phyloP scores from a whole-genome alignment of 306 rosid species.

The Acacia crassicarpa region DNA sequence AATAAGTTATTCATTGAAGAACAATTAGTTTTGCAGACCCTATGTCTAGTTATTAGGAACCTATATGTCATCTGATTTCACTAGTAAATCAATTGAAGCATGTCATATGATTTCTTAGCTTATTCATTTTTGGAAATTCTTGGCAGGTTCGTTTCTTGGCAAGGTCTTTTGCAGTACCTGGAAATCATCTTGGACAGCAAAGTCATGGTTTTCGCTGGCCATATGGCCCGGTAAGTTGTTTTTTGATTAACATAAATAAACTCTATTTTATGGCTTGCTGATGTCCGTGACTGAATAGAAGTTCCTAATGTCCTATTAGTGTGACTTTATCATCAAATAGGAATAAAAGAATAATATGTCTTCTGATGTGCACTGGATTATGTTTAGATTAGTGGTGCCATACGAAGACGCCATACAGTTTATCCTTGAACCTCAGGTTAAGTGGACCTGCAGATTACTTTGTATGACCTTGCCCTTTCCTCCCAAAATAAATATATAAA shows the following conservation, averaged over 20 bases:
- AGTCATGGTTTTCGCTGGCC: conserved; percentile 98
- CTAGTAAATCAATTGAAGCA: conserved; percentile 16
- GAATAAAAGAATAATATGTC: neutral
- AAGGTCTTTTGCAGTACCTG: conserved; percentile 88
- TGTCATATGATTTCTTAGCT: conserved; percentile 23
- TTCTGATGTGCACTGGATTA: conserved; percentile 17
- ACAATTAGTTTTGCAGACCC: neutral
- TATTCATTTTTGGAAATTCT: conserved; percentile 28
- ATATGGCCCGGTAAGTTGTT: conserved; percentile 85
- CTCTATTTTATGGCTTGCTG: neutral
- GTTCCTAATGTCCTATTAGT: conserved; percentile 8
- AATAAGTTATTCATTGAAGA: conserved; percentile 17
- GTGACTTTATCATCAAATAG: neutral
- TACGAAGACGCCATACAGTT: conserved; percentile 11
- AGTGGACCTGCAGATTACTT: neutral
- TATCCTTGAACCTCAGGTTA: conserved; percentile 7
- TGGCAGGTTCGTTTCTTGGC: conserved; percentile 92
- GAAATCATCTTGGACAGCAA: conserved; percentile 96
- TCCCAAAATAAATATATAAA: too few species aligned
- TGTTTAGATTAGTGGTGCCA: conserved; percentile 23
- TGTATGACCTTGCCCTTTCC: neutral
- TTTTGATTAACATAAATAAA: neutral
- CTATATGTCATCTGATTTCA: conserved; percentile 11
- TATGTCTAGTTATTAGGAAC: neutral
- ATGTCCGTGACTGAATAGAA: conserved; percentile 2